phyloP scores from a whole-genome alignment of 2,329 filamentous ascomycete species.

The Fusarium nelsonii region DNA sequence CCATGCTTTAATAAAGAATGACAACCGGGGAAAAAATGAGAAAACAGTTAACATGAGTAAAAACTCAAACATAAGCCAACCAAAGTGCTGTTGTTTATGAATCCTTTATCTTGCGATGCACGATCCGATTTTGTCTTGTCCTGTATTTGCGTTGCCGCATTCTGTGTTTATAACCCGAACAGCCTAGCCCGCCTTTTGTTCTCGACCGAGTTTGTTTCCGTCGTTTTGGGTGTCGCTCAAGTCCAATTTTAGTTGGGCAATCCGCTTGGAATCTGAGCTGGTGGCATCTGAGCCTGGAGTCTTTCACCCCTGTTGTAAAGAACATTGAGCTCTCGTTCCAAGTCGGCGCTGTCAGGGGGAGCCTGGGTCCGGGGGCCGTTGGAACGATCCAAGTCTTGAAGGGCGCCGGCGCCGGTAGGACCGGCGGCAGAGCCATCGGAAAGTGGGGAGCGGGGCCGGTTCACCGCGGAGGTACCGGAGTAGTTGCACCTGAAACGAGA shows the following conservation, averaged over 20 bases:
- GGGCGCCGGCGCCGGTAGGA: neutral
- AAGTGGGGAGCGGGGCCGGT: slow-evolving; percentile 1
- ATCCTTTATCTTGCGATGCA: slow-evolving; percentile 17
- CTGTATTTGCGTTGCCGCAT: neutral
- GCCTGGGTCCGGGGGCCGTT: neutral
- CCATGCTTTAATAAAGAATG: slow-evolving; percentile 1
- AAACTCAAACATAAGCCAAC: neutral
- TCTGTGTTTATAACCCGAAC: neutral
- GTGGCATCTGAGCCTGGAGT: neutral
- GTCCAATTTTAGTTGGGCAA: neutral
- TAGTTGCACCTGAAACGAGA: neutral
- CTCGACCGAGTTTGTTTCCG: too few species aligned
- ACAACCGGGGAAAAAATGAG: neutral
- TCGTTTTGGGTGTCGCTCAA: neutral
- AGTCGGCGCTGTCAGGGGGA: neutral
- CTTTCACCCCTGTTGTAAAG: neutral
- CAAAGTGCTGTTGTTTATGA: neutral
- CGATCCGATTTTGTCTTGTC: neutral
- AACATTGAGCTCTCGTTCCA: neutral
- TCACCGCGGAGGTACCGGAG: slow-evolving; percentile 2
- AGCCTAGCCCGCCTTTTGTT: neutral
- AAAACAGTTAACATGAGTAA: neutral
- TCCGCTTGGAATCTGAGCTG: neutral
- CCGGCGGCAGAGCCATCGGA: neutral
- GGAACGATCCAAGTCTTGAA: neutral